Base-by-base conservation (phyloP, 345 rosid species). In the Lumnitzera littorea region DNA sequence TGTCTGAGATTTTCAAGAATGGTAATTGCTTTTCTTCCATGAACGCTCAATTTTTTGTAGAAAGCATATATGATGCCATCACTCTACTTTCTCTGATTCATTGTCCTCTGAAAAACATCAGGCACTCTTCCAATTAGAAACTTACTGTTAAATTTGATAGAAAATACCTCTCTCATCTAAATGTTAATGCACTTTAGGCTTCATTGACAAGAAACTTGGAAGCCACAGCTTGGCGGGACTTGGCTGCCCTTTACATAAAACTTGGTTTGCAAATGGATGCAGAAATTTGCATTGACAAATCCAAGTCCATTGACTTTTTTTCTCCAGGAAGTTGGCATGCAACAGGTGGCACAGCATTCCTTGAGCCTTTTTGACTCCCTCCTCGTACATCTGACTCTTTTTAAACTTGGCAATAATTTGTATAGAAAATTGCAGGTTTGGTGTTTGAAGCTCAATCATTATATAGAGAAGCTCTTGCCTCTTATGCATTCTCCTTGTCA, bases 301-400 rank as follows among this genome's bases (percentile, higher is more conserved):
- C 96, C 57, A 86, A 77, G 78, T 74, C 85, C 24, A 75, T 86
- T 51, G 66, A 75, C 54, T 62, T 78, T 58, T 75, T 69, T 77
- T 94, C 88, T 69, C 87, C 99, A 13, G 72, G 74, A 71, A 78
- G 84, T 71, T 94, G 96, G 95, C 89, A 84, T 68, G 54, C 79
- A 15, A 78, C 94, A 59, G 99, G 97, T 91, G 43, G 43, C 43
- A 36, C 43, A 36, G 7, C 43, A 36, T 36, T 36, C 43, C 43
- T 4, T 36, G 1, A 36, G 7, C 43, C 43, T 36, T 36, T 36
- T 4, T 36, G 43, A 5, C 43, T 36, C 43, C 11, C 9, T 36
- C 43, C 7, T 4, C 3, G 43, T 36, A 36, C 11, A 0, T 36
- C 43, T 9, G 1, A 7, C 2, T 50, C 5, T 16, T 14, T 50